Evolutionary conservation across 2,329 filamentous ascomycete species (phyloP), one percentile per base, ranked within the genome.

Genomic region (Cladophialophora immunda): DNA sequence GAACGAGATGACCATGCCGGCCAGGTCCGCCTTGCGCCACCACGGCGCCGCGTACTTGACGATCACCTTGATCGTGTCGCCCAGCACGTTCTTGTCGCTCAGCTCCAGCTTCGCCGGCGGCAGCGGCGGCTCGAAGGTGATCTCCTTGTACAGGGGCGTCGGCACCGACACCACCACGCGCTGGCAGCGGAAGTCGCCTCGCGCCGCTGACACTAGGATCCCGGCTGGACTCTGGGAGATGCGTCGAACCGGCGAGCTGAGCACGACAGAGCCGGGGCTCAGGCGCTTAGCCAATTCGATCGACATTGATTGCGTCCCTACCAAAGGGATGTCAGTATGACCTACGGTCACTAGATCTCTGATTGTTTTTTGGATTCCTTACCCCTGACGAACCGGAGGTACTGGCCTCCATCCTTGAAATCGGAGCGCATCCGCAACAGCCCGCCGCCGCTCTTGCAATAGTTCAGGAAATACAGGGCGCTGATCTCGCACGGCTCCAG

Each of bases 381-480:
- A 0, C 76, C 75, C 27, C 72, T 71, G 4, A 80, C 70, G 25
- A 84, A 75, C 0, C 84, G 79, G 6, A 87, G 76, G 68, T 85
- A 80, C 69, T 87, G 84, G 0, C 82, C 86, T 8, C 86, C 86
- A 36, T 80, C 71, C 64, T 84, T 82, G 17, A 76, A 70, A 69
- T 87, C 85, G 0, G 84, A 85, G 0, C 83, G 77, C 80, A 87
- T 84, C 50, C 81, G 76, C 64, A 84, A 62, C 1, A 87, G 75
- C 0, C 86, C 86, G 3, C 81, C 81, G 3, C 84, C 83, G 7
- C 79, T 80, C 68, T 81, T 82, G 78, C 82, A 84, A 75, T 88
- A 87, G 71, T 85, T 78, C 15, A 88, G 76, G 69, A 88, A 86
- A 71, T 77, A 87, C 0, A 85, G 72, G 0, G 85, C 84, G 4